Percentiles rank a stretch among this genome's conserved stretches.
Conservation (phyloP, 164 flowering plant species). For the Piper longum region DNA sequence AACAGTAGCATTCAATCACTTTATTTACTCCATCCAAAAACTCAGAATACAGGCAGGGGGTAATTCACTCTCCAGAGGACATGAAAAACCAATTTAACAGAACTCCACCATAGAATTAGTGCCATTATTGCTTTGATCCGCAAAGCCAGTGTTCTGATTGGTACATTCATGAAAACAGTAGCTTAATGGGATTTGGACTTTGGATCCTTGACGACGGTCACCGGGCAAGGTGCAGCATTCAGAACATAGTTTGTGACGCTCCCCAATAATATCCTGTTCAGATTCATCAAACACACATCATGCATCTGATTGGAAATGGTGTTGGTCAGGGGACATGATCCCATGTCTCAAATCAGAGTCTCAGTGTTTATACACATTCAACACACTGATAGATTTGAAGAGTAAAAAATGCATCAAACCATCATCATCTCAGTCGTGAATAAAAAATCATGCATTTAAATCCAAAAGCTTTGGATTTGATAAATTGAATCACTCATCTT, state of each 20-base stretch:
- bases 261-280: conserved; percentile 44
- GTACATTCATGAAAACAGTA: background rate
- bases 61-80: no score
- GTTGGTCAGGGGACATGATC: background rate
- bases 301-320: background rate
- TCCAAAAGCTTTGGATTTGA: no score
- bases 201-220: conserved; percentile 67
- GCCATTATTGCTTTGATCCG: no score
- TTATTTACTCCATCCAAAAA: no score
- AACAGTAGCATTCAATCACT: no score
- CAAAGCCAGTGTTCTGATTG: background rate
- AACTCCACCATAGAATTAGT: no score
- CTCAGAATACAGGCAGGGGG: no score
- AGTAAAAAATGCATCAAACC: background rate
- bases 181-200: conserved; percentile 16
- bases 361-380: background rate
- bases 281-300: background rate
- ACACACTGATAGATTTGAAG: background rate
- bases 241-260: conserved; percentile 51
- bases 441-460: background rate
- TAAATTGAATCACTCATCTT: no score
- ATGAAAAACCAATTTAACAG: no score
- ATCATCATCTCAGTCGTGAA: background rate
- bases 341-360: background rate
- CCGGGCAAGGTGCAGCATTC: conserved; percentile 48